phyloP scores from a whole-genome alignment of 768 basidiomycete species.

The Pleurotus salmoneostramineus region DNA sequence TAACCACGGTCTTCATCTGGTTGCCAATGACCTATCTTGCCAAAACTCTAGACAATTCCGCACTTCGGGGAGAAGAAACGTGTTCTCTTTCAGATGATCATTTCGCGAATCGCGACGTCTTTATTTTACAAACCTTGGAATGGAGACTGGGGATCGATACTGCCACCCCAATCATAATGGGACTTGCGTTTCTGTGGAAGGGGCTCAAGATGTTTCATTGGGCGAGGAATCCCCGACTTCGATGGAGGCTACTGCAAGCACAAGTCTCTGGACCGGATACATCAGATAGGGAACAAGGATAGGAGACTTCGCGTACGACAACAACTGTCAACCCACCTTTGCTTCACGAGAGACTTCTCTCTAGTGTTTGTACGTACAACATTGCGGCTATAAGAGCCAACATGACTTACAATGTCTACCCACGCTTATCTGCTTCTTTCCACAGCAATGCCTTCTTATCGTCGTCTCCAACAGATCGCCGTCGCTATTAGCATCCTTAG shows the following conservation, averaged over 20 bases:
- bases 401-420: no score
- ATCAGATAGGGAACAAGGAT: no score
- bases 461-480: constrained; percentile 30
- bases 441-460: constrained; percentile 19
- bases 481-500: constrained; percentile 36
- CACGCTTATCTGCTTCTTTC: neutral
- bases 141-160: constrained; percentile 44
- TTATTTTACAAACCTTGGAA: constrained; percentile 34
- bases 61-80: constrained; percentile 38
- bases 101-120: constrained; percentile 36
- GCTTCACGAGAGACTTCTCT: neutral
- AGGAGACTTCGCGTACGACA: no score
- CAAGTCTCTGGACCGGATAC: no score
- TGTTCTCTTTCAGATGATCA: constrained; percentile 40
- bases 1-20: constrained; percentile 38
- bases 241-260: constrained; percentile 32
- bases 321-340: no score
- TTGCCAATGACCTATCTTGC: constrained; percentile 42
- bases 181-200: constrained; percentile 39
- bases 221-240: constrained; percentile 27
- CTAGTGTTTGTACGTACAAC: neutral
- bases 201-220: constrained; percentile 38
- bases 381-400: no score
- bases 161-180: constrained; percentile 36
- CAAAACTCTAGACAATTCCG: constrained; percentile 34